phyloP scores from a whole-genome alignment of 2,329 filamentous ascomycete genomes.

The Neopestalotiopsis clavispora region DNA sequence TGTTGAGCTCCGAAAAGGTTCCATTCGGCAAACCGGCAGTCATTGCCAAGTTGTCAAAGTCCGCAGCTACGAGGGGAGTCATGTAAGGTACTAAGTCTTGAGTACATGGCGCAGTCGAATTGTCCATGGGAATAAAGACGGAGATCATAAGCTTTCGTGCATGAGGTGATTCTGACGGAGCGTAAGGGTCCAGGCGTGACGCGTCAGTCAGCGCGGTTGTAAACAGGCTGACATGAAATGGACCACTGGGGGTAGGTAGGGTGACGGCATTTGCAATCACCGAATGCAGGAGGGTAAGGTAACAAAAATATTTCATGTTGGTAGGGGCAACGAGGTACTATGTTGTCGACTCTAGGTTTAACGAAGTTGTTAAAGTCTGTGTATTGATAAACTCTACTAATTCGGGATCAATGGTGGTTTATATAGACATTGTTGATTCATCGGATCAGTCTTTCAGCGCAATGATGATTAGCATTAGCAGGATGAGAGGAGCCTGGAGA shows the following conservation, averaged over 20 bases:
- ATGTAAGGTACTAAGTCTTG: constrained; percentile 12
- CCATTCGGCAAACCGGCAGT: constrained; percentile 12
- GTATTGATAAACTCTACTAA: no score
- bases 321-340: no score
- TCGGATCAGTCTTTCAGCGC: no score
- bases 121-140: constrained; percentile 16
- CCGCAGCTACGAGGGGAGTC: constrained; percentile 16
- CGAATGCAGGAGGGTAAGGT: neutral
- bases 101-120: constrained; percentile 1
- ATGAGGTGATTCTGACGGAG: constrained; percentile 11
- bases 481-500: neutral
- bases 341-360: no score
- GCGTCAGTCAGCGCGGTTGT: constrained; percentile 12
- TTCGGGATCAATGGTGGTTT: no score
- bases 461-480: neutral
- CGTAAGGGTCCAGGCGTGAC: constrained; percentile 17
- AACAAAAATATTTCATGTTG: neutral
- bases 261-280: neutral
- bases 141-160: constrained; percentile 17
- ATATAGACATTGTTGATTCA: neutral
- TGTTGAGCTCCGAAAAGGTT: constrained; percentile 14
- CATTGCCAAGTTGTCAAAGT: constrained; percentile 13
- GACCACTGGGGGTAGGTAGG: constrained; percentile 12
- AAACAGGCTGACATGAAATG: constrained; percentile 13
- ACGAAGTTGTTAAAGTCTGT: no score